These are phyloP conservation scores for Lactifluus echinatus DNA, from an alignment of 768 basidiomycete species.

Conservation along the genomic window DNA sequence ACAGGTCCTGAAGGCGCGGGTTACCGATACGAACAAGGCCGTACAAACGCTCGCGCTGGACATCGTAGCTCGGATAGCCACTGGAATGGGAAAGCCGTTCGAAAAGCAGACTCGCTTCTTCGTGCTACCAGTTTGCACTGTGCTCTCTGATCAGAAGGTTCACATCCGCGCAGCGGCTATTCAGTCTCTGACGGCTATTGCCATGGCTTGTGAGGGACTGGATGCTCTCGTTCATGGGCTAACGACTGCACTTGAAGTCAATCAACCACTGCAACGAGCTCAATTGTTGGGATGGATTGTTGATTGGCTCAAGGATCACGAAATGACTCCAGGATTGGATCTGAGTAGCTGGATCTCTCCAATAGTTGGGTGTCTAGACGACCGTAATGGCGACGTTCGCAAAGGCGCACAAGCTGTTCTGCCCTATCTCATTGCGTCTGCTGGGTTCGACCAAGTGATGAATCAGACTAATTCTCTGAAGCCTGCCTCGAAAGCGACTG, in stretches of 20 bases:
- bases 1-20: constrained; percentile 76
- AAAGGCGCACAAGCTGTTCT: constrained; percentile 83
- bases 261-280: constrained; percentile 82
- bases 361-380: constrained; percentile 76
- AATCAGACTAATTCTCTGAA: constrained; percentile 82
- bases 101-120: constrained; percentile 82
- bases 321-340: constrained; percentile 49
- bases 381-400: constrained; percentile 83
- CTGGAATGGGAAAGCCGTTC: constrained; percentile 92
- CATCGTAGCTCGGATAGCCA: constrained; percentile 81
- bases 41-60: constrained; percentile 88
- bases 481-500: constrained; percentile 79
- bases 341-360: constrained; percentile 57
- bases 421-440: constrained; percentile 60
- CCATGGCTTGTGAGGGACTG: constrained; percentile 72
- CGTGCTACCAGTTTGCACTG: constrained; percentile 66
- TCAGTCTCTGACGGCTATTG: constrained; percentile 74
- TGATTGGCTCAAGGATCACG: constrained; percentile 67
- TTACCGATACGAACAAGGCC: constrained; percentile 88
- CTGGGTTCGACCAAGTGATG: constrained; percentile 80
- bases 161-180: constrained; percentile 72
- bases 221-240: constrained; percentile 77
- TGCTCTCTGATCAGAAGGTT: constrained; percentile 89
- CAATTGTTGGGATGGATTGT: constrained; percentile 72
- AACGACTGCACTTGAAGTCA: constrained; percentile 69